Evolutionary conservation across 345 rosid genomes (phyloP).

Genomic region (Arabis alpina): DNA sequence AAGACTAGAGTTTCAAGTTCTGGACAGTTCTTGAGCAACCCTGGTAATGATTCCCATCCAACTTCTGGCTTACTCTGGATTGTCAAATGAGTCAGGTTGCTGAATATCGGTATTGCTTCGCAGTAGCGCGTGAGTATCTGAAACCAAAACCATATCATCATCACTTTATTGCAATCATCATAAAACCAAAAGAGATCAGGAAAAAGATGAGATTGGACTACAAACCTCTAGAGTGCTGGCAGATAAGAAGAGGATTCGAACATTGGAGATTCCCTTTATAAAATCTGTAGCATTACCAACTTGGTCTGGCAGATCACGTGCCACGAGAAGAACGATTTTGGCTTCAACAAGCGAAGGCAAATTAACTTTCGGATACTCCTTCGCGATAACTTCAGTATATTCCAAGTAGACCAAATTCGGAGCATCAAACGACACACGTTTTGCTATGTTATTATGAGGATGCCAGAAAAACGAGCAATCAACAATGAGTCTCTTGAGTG

Average conservation of each 20-base stretch:
- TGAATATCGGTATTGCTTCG: constrained; percentile 12
- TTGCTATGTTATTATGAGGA: too few species aligned
- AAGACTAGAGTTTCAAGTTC: constrained; percentile 24
- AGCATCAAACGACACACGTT: too few species aligned
- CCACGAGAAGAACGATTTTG: constrained; percentile 2
- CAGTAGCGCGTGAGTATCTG: constrained; percentile 2
- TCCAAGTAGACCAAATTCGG: too few species aligned
- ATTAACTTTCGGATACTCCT: background rate
- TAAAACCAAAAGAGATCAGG: too few species aligned
- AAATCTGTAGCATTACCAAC: constrained; percentile 13
- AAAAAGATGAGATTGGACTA: background rate
- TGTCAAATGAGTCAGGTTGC: constrained; percentile 6
- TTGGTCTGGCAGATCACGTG: background rate
- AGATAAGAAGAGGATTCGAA: constrained; percentile 14
- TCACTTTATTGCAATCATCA: background rate
- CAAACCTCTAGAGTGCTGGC: background rate
- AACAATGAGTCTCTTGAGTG: too few species aligned
- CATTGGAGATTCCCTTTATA: background rate
- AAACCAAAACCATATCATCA: constrained; percentile 5
- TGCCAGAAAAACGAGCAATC: too few species aligned
- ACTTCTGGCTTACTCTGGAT: too few species aligned
- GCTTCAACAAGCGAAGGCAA: constrained; percentile 27
- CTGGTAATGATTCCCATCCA: constrained; percentile 20
- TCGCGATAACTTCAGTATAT: too few species aligned
- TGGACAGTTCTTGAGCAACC: too few species aligned